Evolutionary conservation across 306 rosid species (phyloP).

Genomic region (Trifolium repens): DNA sequence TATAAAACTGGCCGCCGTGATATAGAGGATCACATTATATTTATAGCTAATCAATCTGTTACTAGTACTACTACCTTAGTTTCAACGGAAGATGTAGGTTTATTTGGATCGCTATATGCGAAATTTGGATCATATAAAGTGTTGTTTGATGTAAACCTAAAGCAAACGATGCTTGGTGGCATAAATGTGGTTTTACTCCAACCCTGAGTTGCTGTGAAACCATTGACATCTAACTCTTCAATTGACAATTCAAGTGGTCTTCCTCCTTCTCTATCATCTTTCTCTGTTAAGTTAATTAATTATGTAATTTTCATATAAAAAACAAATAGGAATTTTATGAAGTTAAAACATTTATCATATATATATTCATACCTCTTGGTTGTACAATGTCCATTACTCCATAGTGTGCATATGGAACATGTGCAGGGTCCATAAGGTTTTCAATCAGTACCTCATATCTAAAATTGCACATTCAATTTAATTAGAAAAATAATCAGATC

Average conservation of each 20-base stretch:
- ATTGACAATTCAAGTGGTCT: constrained; percentile 69
- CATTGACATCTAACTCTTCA: constrained; percentile 59
- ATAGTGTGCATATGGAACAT: constrained; percentile 85
- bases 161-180: constrained; percentile 70
- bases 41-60: neutral
- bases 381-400: constrained; percentile 57
- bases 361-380: constrained; percentile 59
- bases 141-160: too few relatives aligned
- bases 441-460: constrained; percentile 91
- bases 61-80: constrained; percentile 53
- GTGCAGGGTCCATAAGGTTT: constrained; percentile 95
- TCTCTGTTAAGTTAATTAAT: constrained; percentile 52
- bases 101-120: constrained; percentile 41
- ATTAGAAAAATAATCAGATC: neutral
- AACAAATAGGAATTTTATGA: constrained; percentile 20
- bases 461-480: neutral
- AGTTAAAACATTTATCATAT: constrained; percentile 31
- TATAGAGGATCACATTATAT: neutral
- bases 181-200: constrained; percentile 58
- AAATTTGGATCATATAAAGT: too few relatives aligned
- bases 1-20: neutral
- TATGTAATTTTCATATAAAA: constrained; percentile 32
- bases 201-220: constrained; percentile 63
- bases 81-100: constrained; percentile 53
- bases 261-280: constrained; percentile 95